phyloP scores from a whole-genome alignment of 805 yeast genomes.

The Dipodascus geniculatus region DNA sequence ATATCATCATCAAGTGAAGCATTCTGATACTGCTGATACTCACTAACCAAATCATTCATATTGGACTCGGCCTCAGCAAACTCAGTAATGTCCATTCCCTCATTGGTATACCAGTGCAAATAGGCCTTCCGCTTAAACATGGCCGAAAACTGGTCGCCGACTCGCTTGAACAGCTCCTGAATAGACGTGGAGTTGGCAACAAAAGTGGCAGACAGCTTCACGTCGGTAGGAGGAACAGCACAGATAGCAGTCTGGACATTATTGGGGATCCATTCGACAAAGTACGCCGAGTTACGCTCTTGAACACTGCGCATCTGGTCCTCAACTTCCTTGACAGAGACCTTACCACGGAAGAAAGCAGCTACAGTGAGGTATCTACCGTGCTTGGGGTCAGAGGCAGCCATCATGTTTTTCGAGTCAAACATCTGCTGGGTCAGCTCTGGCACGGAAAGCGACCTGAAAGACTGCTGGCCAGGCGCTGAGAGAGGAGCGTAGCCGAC shows the following conservation, averaged over 20 bases:
- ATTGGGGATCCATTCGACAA: slow-evolving; percentile 96
- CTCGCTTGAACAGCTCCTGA: slow-evolving; percentile 83
- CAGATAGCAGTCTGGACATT: slow-evolving; percentile 93
- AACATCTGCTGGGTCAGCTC: slow-evolving; percentile 94
- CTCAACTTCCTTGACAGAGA: slow-evolving; percentile 86
- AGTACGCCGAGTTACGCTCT: slow-evolving; percentile 66
- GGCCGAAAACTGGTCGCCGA: slow-evolving; percentile 81
- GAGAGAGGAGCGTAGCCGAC: slow-evolving; percentile 92
- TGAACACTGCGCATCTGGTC: slow-evolving; percentile 86
- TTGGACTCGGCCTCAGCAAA: slow-evolving; percentile 91
- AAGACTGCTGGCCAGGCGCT: slow-evolving; percentile 67
- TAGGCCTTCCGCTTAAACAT: slow-evolving; percentile 93
- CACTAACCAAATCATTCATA: slow-evolving; percentile 81
- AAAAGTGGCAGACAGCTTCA: slow-evolving; percentile 85
- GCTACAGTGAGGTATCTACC: slow-evolving; percentile 92
- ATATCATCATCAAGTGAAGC: slow-evolving; percentile 65
- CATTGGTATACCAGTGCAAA: slow-evolving; percentile 92
- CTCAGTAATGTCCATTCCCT: slow-evolving; percentile 95
- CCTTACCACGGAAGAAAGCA: slow-evolving; percentile 90
- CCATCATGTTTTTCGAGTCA: slow-evolving; percentile 90
- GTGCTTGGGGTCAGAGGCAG: slow-evolving; percentile 85
- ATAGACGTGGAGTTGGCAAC: slow-evolving; percentile 92
- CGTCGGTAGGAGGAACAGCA: slow-evolving; percentile 78
- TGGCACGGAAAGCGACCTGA: slow-evolving; percentile 79
- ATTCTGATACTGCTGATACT: slow-evolving; percentile 90